Conservation (phyloP, 768 basidiomycete genomes). For the Auricularia cornea region DNA sequence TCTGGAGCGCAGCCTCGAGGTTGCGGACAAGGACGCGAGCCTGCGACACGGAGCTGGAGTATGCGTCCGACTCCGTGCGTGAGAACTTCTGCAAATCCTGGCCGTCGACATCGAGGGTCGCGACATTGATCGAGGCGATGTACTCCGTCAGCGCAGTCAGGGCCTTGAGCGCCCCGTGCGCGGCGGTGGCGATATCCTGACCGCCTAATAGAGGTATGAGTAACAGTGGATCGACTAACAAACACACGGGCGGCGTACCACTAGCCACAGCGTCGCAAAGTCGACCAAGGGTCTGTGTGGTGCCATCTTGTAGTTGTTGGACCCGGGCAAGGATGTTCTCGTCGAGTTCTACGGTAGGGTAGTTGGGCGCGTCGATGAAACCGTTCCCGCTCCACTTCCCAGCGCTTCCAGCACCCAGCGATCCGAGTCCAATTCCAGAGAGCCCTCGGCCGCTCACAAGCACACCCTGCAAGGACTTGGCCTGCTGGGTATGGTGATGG, state of each 20-base stretch:
- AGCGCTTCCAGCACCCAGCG: constrained; percentile 75
- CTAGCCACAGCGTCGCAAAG: background rate
- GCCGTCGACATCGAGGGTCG: constrained; percentile 77
- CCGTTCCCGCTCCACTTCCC: constrained; percentile 82
- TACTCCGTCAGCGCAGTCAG: constrained; percentile 51
- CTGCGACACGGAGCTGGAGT: constrained; percentile 56
- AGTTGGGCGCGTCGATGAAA: constrained; percentile 53
- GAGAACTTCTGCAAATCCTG: constrained; percentile 34
- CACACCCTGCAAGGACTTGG: constrained; percentile 21
- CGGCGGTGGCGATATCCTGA: constrained; percentile 23
- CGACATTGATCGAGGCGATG: constrained; percentile 66
- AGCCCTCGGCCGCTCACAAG: constrained; percentile 20
- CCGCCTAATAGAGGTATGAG: constrained; percentile 6
- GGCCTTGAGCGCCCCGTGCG: constrained; percentile 45
- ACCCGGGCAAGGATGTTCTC: constrained; percentile 32
- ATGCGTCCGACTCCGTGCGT: constrained; percentile 36
- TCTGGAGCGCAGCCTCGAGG: constrained; percentile 62
- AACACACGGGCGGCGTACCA: background rate
- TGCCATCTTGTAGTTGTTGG: constrained; percentile 13
- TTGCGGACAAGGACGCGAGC: constrained; percentile 64
- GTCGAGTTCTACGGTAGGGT: constrained; percentile 41
- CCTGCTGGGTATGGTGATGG: constrained; percentile 45
- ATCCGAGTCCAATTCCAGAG: constrained; percentile 51
- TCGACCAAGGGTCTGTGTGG: constrained; percentile 2
- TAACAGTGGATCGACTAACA: constrained; percentile 5